Evolutionary conservation across 176 grass and related monocot genomes (phyloP).

Genomic region (Musa acuminata): DNA sequence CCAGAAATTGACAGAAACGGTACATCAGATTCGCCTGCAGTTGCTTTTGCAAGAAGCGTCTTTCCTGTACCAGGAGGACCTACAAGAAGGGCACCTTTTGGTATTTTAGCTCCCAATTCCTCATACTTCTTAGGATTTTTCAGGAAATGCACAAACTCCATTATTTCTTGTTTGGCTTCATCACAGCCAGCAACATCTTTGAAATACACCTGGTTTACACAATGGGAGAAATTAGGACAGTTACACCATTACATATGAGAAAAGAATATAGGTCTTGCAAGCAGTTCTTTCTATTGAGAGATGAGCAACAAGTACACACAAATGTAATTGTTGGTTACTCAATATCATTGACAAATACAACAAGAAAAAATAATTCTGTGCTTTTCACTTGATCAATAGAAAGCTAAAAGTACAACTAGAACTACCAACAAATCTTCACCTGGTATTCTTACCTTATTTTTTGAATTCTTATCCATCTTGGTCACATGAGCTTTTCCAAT

Average conservation of each 20-base stretch:
- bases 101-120: slow-evolving; percentile 89
- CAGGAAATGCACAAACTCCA: slow-evolving; percentile 97
- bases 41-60: slow-evolving; percentile 95
- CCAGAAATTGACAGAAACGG: slow-evolving; percentile 90
- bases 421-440: not conserved
- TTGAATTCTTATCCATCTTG: slow-evolving; percentile 91
- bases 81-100: slow-evolving; percentile 92
- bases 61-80: slow-evolving; percentile 82
- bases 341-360: not conserved
- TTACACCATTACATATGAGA: not conserved
- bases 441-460: slow-evolving; percentile 53
- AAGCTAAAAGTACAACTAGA: not conserved
- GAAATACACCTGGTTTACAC: slow-evolving; percentile 55
- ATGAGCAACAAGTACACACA: not conserved
- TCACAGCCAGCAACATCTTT: slow-evolving; percentile 98
- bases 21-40: slow-evolving; percentile 73
- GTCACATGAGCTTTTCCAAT: slow-evolving; percentile 84
- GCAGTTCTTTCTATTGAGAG: not conserved
- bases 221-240: too few relatives aligned
- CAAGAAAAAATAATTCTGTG: not conserved
- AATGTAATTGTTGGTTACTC: too few relatives aligned
- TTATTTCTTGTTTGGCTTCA: slow-evolving; percentile 98
- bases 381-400: not conserved
- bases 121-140: slow-evolving; percentile 98
- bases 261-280: not conserved